Percentiles rank a stretch among this genome's conserved stretches.
Conservation (phyloP, 768 basidiomycete genomes). For the Russula brevipes region DNA sequence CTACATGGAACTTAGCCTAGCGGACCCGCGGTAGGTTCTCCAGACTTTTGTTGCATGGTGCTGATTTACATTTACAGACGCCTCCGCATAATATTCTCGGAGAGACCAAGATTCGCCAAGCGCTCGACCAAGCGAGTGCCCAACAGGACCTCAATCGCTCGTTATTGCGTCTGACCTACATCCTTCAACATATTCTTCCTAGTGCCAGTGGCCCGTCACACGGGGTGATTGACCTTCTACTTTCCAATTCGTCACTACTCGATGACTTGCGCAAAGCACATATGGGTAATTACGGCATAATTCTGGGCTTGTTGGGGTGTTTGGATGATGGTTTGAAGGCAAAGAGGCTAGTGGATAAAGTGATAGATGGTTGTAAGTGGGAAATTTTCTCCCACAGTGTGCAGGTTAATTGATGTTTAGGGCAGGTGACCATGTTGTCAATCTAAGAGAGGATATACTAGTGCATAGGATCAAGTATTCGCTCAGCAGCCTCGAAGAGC, state of each 20-base stretch:
- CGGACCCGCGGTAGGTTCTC: conserved; percentile 13
- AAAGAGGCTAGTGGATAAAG: conserved; percentile 86
- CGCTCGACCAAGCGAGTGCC: conserved; percentile 67
- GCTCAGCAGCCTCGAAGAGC: conserved; percentile 63
- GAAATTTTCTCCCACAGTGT: not conserved
- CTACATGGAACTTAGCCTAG: conserved; percentile 24
- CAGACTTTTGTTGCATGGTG: not conserved
- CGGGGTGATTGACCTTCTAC: conserved; percentile 79
- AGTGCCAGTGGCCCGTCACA: conserved; percentile 57
- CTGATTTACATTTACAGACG: conserved; percentile 5
- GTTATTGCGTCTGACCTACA: conserved; percentile 69
- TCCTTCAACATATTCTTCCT: conserved; percentile 74
- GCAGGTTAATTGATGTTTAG: not conserved
- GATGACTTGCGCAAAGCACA: conserved; percentile 88
- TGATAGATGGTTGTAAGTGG: conserved; percentile 68
- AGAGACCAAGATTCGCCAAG: conserved; percentile 57
- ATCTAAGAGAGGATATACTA: conserved; percentile 86
- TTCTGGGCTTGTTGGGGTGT: conserved; percentile 89
- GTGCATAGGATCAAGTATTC: conserved; percentile 81
- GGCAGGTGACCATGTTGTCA: conserved; percentile 84
- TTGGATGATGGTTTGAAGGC: conserved; percentile 78
- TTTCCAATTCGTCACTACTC: conserved; percentile 71
- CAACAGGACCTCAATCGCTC: conserved; percentile 78
- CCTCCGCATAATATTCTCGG: conserved; percentile 34
- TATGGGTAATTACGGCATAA: conserved; percentile 86